Percentiles rank a stretch among this genome's conserved stretches.
Evolutionary conservation across 108 stramenopile species (phyloP).

Genomic region (Stephanodiscus triporus): DNA sequence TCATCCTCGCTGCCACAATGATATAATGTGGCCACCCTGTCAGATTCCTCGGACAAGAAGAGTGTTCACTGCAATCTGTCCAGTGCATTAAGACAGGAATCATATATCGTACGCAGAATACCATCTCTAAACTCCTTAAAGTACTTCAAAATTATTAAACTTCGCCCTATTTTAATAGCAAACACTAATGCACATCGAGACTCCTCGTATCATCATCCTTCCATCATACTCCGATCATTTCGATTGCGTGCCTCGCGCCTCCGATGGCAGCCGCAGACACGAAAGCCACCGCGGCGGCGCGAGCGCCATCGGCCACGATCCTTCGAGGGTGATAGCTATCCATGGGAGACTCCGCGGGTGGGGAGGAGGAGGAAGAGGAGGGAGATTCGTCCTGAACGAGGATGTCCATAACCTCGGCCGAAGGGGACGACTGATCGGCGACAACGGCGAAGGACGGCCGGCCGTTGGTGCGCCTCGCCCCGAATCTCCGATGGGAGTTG

Average conservation of each 20-base stretch:
- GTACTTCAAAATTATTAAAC: too few species aligned
- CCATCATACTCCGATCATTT: constrained; percentile 4
- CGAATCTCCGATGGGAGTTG: background rate
- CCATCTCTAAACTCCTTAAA: background rate
- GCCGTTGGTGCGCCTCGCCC: background rate
- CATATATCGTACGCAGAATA: background rate
- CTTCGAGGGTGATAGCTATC: constrained; percentile 17
- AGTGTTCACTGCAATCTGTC: too few species aligned
- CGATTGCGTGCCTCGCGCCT: constrained; percentile 37
- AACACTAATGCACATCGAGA: background rate
- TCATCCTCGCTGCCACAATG: too few species aligned
- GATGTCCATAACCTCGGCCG: background rate
- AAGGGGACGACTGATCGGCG: background rate
- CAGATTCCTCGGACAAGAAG: too few species aligned
- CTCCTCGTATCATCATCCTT: background rate
- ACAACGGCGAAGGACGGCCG: background rate
- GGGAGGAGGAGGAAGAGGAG: background rate
- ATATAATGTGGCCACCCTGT: too few species aligned
- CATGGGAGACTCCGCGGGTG: background rate
- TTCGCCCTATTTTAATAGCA: background rate
- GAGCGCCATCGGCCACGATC: constrained; percentile 25
- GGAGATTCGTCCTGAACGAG: background rate
- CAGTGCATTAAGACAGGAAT: too few species aligned
- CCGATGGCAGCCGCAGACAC: constrained; percentile 44
- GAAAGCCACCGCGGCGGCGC: constrained; percentile 35